Evolutionary conservation across 2,329 filamentous ascomycete species (phyloP).

Genomic region (Lachnellula suecica): DNA sequence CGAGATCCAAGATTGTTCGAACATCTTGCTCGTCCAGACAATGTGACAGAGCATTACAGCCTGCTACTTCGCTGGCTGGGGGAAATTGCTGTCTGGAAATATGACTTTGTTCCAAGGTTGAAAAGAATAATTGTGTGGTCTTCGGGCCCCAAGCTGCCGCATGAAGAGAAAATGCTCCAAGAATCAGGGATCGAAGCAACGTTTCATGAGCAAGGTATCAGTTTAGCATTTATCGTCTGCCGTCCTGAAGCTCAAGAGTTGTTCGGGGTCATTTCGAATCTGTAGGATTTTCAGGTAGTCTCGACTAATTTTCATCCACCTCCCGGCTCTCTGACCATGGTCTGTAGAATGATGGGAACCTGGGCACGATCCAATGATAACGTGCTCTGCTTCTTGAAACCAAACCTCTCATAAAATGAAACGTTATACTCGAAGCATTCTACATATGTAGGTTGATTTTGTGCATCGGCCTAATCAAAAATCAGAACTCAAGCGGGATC

Average conservation of each 20-base stretch:
- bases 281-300: not conserved
- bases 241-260: not conserved
- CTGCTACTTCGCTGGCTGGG: too few species aligned
- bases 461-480: not conserved
- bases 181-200: too few species aligned
- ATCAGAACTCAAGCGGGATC: not conserved
- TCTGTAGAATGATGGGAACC: not conserved
- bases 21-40: too few species aligned
- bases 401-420: not conserved
- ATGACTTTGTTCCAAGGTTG: too few species aligned
- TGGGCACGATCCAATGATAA: not conserved
- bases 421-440: not conserved
- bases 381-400: not conserved
- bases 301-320: not conserved
- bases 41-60: too few species aligned
- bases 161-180: too few species aligned
- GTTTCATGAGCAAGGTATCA: too few species aligned
- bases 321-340: not conserved
- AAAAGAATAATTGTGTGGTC: too few species aligned
- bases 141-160: too few species aligned
- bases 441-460: not conserved
- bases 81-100: too few species aligned
- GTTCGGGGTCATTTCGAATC: not conserved
- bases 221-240: too few species aligned
- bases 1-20: too few species aligned